A percentile compares a stretch with the other conserved stretches of the same genome.
These are phyloP conservation scores for Ceratobasidium papillatum DNA, from an alignment of 1,284 basidiomycete genomes.

Conservation along the genomic window DNA sequence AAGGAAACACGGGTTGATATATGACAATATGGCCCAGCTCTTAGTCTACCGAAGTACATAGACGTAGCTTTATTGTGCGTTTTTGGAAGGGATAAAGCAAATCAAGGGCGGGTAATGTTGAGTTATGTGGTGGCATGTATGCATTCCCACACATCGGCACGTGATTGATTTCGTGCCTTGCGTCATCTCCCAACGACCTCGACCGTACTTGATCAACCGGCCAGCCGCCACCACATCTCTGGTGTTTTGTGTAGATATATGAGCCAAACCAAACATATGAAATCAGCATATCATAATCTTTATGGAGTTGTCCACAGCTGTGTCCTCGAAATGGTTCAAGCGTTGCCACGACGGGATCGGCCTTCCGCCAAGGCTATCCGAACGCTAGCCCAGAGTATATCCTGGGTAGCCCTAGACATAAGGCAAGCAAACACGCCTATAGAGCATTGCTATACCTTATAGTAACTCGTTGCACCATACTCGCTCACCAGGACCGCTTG, in stretches of 20 bases:
- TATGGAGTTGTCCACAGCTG: neutral
- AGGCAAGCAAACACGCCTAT: neutral
- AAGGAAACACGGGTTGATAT: too few species aligned
- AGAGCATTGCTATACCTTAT: neutral
- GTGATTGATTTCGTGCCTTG: constrained; percentile 1
- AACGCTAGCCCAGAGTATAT: constrained; percentile 16
- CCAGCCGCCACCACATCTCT: neutral
- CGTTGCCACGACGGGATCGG: constrained; percentile 20
- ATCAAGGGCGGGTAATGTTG: neutral
- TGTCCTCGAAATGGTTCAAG: neutral
- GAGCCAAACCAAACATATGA: neutral
- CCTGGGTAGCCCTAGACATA: constrained; percentile 7
- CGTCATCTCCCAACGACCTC: neutral
- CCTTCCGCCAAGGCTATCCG: constrained; percentile 14
- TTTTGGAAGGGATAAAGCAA: neutral
- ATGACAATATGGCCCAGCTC: too few species aligned
- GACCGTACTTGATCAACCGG: neutral
- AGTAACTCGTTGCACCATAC: neutral
- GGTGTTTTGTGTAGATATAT: neutral
- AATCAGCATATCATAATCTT: neutral
- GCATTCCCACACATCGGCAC: neutral
- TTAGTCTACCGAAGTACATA: too few species aligned
- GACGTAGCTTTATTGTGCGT: too few species aligned
- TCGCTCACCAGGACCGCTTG: constrained; percentile 1
- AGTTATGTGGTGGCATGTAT: neutral